Conservation (phyloP, 192 early-diverging fungal species). For the Phlyctochytrium bullatum region DNA sequence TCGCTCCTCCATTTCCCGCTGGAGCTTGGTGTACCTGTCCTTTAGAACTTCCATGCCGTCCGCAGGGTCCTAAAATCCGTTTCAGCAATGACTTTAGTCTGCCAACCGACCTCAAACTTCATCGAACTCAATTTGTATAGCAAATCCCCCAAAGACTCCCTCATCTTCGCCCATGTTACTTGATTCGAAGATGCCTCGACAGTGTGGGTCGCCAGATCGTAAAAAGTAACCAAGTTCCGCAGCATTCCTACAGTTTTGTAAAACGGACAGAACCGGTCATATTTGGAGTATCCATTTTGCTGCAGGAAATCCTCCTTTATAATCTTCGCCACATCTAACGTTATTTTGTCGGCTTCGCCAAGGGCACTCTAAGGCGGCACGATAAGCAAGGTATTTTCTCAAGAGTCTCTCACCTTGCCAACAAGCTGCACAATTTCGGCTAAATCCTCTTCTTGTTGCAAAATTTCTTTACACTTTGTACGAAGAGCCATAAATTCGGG, state of each 20-base stretch:
- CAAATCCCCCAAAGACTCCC: constrained; percentile 86
- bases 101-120: constrained; percentile 85
- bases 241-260: constrained; percentile 99
- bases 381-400: neutral
- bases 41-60: constrained; percentile 88
- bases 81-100: constrained; percentile 6
- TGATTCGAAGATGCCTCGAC: constrained; percentile 88
- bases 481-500: constrained; percentile 90
- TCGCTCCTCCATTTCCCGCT: constrained; percentile 95
- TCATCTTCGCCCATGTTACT: constrained; percentile 94
- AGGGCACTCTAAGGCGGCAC: constrained; percentile 53
- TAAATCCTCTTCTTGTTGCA: constrained; percentile 98
- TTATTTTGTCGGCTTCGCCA: constrained; percentile 98
- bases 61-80: constrained; percentile 71
- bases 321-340: constrained; percentile 93
- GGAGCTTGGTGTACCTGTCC: constrained; percentile 85
- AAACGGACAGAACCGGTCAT: constrained; percentile 99
- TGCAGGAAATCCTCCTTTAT: constrained; percentile 99
- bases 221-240: constrained; percentile 96
- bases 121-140: constrained; percentile 97
- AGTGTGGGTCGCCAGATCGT: constrained; percentile 89
- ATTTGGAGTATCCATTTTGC: constrained; percentile 98
- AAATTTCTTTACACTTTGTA: constrained; percentile 94
- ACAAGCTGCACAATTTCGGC: constrained; percentile 99
- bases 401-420: constrained; percentile 70